Conservation (phyloP, 106 monocot species). For the Vanilla planifolia region DNA sequence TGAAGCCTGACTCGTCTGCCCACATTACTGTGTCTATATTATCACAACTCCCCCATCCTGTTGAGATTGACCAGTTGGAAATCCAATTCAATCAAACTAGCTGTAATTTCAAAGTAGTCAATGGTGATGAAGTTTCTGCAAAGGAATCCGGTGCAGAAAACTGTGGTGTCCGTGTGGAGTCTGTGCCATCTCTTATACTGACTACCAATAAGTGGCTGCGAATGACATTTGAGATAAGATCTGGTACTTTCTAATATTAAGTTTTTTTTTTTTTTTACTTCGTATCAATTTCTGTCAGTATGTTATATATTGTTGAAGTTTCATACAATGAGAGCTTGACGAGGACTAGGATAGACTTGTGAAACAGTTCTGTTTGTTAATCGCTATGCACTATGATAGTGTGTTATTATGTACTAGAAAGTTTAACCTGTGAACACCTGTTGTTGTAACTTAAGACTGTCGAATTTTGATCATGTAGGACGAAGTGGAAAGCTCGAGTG, state of each 20-base stretch:
- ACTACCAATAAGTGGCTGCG: slow-evolving; percentile 75
- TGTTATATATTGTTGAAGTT: neutral
- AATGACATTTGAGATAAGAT: slow-evolving; percentile 60
- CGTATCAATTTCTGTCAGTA: neutral
- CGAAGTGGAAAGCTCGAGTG: slow-evolving; percentile 97
- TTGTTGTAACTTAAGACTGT: neutral
- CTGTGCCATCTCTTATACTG: slow-evolving; percentile 35
- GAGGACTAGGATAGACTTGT: neutral
- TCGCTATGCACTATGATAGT: neutral
- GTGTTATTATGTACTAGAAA: neutral
- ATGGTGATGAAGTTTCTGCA: slow-evolving; percentile 14
- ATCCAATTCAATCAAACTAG: slow-evolving; percentile 75
- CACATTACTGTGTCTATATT: slow-evolving; percentile 66
- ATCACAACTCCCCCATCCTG: slow-evolving; percentile 66
- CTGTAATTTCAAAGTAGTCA: slow-evolving; percentile 60
- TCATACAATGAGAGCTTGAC: neutral
- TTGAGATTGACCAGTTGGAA: slow-evolving; percentile 67
- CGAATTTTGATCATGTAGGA: slow-evolving; percentile 32
- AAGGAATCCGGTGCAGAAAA: neutral
- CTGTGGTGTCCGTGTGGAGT: slow-evolving; percentile 22
- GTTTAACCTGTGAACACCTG: neutral
- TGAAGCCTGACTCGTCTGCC: slow-evolving; percentile 59
- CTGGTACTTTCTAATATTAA: slow-evolving; percentile 54
- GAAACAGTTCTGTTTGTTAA: neutral
- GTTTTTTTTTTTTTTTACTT: neutral